Base-by-base conservation (phyloP, 2,329 filamentous ascomycete genomes). In the Cercospora sp. region DNA sequence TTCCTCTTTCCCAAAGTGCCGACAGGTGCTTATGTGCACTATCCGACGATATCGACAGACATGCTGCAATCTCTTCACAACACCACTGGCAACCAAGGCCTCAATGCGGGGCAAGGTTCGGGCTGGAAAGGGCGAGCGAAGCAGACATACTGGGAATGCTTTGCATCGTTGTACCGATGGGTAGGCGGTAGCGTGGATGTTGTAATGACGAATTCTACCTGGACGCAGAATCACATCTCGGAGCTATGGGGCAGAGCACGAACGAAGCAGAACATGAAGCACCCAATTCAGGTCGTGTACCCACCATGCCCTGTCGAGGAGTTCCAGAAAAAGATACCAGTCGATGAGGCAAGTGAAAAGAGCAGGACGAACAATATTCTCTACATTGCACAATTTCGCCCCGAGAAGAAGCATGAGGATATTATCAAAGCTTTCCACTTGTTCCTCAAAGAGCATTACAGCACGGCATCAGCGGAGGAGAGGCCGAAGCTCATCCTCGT, bases 121-220 rank as follows among this genome's bases (percentile, higher is more conserved):
- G 94, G 94, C 0, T 76, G 85, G 30, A 89, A 87, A 68, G 94
- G 94, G 10, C 77, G 80, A 5, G 84, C 84, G 61, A 99, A 99
- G 83, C 89, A 87, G 74, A 79, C 85, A 16, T 99, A 99, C 82
- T 99, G 95, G 95, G 84, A 89, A 71, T 76, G 90, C 1, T 99
- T 99, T 77, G 94, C 95, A 0, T 82, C 84, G 55, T 79, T 96
- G 2, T 99, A 99, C 81, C 90, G 90, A 57, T 89, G 87, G 81
- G 90, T 96, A 55, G 95, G 95, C 24, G 87, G 90, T 24, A 89
- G 90, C 16, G 88, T 97, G 55, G 94, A 99, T 77, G 88, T 97
- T 0, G 94, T 98, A 73, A 97, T 98, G 92, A 97, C 95, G 67
- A 99, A 99, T 80, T 97, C 93, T 5, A 92, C 87, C 67, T 99